These are phyloP conservation scores for Mortierella sp. DNA, from an alignment of 371 early-diverging fungal species.

Conservation along the genomic window DNA sequence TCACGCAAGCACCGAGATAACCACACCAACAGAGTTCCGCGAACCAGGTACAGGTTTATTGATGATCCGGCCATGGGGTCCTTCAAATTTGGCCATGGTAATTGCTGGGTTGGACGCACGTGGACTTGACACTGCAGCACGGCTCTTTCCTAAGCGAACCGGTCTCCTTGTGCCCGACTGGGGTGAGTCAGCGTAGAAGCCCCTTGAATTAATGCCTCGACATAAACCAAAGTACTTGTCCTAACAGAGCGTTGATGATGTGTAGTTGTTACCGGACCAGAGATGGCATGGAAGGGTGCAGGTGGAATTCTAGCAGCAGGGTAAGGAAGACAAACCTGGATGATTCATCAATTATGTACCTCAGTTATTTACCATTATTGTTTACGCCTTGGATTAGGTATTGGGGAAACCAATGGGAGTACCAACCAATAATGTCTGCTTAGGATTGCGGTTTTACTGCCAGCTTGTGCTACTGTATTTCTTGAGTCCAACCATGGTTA, in stretches of 20 bases:
- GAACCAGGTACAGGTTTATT: conserved; percentile 58
- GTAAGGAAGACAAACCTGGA: conserved; percentile 28
- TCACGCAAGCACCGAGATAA: conserved; percentile 5
- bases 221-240: background rate
- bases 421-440: conserved; percentile 38
- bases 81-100: conserved; percentile 53
- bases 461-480: background rate
- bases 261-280: conserved; percentile 57
- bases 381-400: conserved; percentile 16
- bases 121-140: conserved; percentile 59
- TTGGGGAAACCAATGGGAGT: conserved; percentile 58
- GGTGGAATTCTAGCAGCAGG: conserved; percentile 66
- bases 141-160: conserved; percentile 64
- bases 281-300: conserved; percentile 60
- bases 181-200: conserved; percentile 38
- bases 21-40: conserved; percentile 4
- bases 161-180: conserved; percentile 68
- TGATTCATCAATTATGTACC: background rate
- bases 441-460: background rate
- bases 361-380: background rate
- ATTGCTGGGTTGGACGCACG: conserved; percentile 59
- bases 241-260: background rate
- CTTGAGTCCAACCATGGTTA: background rate
- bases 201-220: background rate
- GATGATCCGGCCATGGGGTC: conserved; percentile 58